These are phyloP conservation scores for Aethionema arabicum DNA, from an alignment of 345 rosid genomes.

Conservation along the genomic window DNA sequence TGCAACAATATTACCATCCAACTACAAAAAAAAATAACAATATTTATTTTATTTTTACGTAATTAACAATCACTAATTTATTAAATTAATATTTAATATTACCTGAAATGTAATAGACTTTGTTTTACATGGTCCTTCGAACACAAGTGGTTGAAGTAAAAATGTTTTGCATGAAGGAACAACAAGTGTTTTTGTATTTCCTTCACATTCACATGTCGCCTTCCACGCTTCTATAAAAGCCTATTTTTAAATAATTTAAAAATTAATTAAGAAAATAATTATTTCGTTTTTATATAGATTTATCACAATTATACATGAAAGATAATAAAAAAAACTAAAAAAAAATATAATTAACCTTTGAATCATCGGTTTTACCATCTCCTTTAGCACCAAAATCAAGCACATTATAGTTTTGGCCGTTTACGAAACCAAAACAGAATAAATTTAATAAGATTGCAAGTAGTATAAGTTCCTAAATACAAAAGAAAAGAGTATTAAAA, in stretches of 20 bases:
- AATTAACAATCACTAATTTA: too few relatives aligned
- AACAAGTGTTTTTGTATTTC: constrained; percentile 16
- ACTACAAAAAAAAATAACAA: constrained; percentile 2
- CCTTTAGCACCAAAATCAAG: constrained; percentile 26
- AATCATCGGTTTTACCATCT: constrained; percentile 32
- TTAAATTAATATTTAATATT: neutral
- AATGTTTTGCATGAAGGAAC: constrained; percentile 27
- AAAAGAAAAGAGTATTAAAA: constrained; percentile 2
- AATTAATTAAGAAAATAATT: neutral
- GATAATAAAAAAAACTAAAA: neutral
- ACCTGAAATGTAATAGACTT: constrained; percentile 24
- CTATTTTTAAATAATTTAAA: constrained; percentile 8
- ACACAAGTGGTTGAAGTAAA: constrained; percentile 23
- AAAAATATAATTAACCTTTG: constrained; percentile 13
- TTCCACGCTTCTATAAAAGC: constrained; percentile 27
- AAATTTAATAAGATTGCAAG: constrained; percentile 4
- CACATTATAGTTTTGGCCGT: constrained; percentile 27
- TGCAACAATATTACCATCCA: constrained; percentile 27
- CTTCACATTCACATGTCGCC: constrained; percentile 14
- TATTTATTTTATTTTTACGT: too few relatives aligned
- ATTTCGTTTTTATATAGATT: neutral
- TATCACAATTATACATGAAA: too few relatives aligned
- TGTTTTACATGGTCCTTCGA: constrained; percentile 31
- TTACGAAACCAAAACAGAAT: constrained; percentile 17
- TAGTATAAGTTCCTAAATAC: constrained; percentile 14